phyloP scores from a whole-genome alignment of 805 yeast species.

The Wickerhamiella azyma region DNA sequence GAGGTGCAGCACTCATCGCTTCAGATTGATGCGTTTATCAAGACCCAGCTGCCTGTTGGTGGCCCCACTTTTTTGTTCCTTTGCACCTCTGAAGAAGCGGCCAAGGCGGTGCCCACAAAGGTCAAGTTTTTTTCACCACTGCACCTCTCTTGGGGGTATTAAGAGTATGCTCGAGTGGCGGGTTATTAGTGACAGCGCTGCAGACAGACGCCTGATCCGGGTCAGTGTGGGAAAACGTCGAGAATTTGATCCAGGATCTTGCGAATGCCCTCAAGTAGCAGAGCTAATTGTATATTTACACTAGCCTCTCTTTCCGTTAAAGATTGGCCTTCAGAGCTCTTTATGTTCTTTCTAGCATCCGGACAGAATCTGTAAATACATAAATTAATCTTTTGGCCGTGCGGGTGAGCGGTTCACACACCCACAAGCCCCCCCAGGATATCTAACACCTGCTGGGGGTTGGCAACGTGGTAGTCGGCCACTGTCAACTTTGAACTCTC shows the following conservation, averaged over 20 bases:
- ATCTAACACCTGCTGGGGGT: conserved; percentile 11
- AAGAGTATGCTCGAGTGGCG: conserved; percentile 90
- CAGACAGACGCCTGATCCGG: conserved; percentile 47
- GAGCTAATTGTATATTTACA: too few species aligned
- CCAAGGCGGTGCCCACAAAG: conserved; percentile 27
- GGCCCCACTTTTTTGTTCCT: conserved; percentile 65
- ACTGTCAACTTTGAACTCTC: conserved; percentile 30
- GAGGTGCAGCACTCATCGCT: conserved; percentile 59
- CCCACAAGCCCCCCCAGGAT: background rate
- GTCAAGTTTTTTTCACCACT: conserved; percentile 54
- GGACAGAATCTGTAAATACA: too few species aligned
- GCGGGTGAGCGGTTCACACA: too few species aligned
- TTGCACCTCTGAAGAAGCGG: conserved; percentile 37
- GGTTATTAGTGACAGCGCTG: conserved; percentile 50
- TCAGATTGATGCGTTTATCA: conserved; percentile 57
- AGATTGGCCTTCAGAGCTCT: too few species aligned
- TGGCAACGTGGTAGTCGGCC: conserved; percentile 18
- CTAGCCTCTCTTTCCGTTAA: too few species aligned
- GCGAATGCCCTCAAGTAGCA: background rate
- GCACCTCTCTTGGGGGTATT: conserved; percentile 86
- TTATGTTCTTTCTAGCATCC: too few species aligned
- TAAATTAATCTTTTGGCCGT: too few species aligned
- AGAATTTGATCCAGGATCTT: conserved; percentile 66
- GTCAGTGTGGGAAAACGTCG: conserved; percentile 67
- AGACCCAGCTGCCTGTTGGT: conserved; percentile 44